Evolutionary conservation across 2,329 filamentous ascomycete genomes (phyloP), one percentile per base, ranked within the genome.

Genomic region (Trichophyton rubrum): DNA sequence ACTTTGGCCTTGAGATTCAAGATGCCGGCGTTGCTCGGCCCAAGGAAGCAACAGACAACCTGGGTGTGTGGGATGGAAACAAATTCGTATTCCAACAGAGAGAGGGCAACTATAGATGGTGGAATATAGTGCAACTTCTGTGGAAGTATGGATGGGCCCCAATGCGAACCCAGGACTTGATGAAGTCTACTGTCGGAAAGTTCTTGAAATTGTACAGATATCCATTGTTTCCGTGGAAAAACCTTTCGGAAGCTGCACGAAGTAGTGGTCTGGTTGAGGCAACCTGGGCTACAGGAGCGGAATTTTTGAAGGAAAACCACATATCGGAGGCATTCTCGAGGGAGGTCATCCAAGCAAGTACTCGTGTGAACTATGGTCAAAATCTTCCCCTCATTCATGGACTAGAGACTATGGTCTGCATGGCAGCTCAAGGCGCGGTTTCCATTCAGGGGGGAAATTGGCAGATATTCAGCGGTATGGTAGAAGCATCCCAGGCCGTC

Each of bases 281-380:
- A 0, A 92, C 89, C 0, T 81, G 82, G 0, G 72, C 85, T 7
- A 90, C 90, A 0, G 93, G 91, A 3, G 79, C 85, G 62, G 82
- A 90, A 68, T 88, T 86, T 64, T 76, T 97, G 11, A 77, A 78
- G 27, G 75, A 81, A 43, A 88, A 90, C 66, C 82, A 82, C 68
- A 84, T 96, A 60, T 78, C 81, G 24, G 75, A 79, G 0, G 70
- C 77, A 0, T 97, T 95, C 70, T 79, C 85, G 0, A 82, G 83
- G 13, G 89, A 99, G 58, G 83, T 99, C 56, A 84, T 97, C 27
- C 92, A 97, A 74, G 89, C 92, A 1, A 88, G 85, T 61, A 96
- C 93, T 0, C 82, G 93, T 20, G 92, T 96, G 64, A 97, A 97
- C 73, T 99, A 96, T 74, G 93, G 88, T 0, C 89, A 91, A 56